These are phyloP conservation scores for Suillus plorans DNA, from an alignment of 768 basidiomycete genomes.

Conservation along the genomic window DNA sequence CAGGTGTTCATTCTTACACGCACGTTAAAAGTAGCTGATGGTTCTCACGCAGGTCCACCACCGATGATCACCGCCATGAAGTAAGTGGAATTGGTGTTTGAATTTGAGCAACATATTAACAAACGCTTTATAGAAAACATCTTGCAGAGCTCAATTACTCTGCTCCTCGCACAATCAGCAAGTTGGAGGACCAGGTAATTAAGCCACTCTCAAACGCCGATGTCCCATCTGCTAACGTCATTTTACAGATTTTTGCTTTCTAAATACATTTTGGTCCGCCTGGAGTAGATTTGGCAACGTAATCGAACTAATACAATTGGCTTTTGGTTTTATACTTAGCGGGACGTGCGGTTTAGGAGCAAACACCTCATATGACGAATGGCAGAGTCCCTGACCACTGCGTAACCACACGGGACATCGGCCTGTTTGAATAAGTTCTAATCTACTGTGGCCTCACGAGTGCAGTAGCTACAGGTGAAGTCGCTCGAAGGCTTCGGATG, in stretches of 20 bases:
- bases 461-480: neutral
- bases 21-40: neutral
- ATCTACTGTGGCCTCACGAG: neutral
- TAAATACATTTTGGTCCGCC: conserved; percentile 15
- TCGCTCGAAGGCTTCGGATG: neutral
- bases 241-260: conserved; percentile 41
- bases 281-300: neutral
- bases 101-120: conserved; percentile 5
- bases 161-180: conserved; percentile 86
- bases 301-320: neutral
- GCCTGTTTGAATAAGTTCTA: neutral
- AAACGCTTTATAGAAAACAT: conserved; percentile 62
- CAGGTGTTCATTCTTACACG: conserved; percentile 13
- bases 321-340: neutral
- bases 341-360: neutral
- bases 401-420: no score
- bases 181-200: conserved; percentile 81
- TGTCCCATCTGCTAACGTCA: conserved; percentile 14
- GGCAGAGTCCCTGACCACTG: neutral
- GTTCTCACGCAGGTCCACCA: conserved; percentile 51
- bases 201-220: neutral
- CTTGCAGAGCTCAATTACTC: conserved; percentile 87
- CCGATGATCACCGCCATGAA: conserved; percentile 83
- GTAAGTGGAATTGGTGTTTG: conserved; percentile 37
- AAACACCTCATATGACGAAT: neutral